Base-by-base conservation (phyloP, 2,329 filamentous ascomycete species). In the Aaosphaeria arxii region DNA sequence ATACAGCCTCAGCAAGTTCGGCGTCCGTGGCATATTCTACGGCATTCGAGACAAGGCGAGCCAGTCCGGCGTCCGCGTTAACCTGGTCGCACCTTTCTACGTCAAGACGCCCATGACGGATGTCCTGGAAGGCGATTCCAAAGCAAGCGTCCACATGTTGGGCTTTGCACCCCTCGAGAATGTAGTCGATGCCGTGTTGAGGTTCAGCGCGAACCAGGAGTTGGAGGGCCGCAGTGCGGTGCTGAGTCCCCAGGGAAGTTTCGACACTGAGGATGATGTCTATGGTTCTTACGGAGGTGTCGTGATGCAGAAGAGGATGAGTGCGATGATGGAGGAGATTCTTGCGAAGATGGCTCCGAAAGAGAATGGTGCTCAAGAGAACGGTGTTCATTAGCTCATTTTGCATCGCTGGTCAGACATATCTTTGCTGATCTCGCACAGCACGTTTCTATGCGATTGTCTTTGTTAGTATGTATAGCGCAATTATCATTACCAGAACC, bases 401-500 rank as follows among this genome's bases (percentile, higher is more conserved):
- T 24, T 24, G 17, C 17, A 24, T 24, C 17, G 17, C 17, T 24
- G 17, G 17, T 24, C 17, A 24, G 17, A 24, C 17, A 24, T 3
- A 24, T 24, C 17, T 24, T 24, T 24, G 17, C 17, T 24, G 17
- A 24, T 73, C 70, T 55, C 76, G 73, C 5, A 74, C 73, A 2
- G 54, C 68, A 6, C 68, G 72, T 33, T 24, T 24, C 17, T 24
- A 24, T 24, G 17, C 17, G 17, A 24, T 24, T 24, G 17, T 24
- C 17, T 24, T 24, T 24, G 17, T 24, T 24, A 24, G 17, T 24
- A 24, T 24, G 17, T 24, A 24, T 24, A 24, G 17, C 17, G 17
- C 17, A 24, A 24, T 24, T 24, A 24, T 24, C 17, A 24, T 24
- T 24, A 24, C 17, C 17, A 24, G 17, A 24, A 24, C 17, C 17